Evolutionary conservation across 345 rosid genomes (phyloP), one percentile per base, ranked within the genome.

Genomic region (Pistacia integerrima): DNA sequence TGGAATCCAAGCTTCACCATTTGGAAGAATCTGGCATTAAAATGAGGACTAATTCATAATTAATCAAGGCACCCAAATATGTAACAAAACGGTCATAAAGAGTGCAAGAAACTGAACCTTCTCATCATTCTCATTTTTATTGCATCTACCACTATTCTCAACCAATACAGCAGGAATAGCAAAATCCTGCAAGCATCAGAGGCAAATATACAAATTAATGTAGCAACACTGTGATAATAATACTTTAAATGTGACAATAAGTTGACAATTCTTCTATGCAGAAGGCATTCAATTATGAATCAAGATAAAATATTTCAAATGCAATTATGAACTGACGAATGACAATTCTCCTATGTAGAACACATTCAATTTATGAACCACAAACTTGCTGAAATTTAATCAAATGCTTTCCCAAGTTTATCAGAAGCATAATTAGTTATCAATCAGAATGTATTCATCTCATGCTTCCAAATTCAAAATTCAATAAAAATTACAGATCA

Each of bases 91-190:
- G 69, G 5, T 61, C 46, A 56, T 4, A 70, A 67, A 30, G 62
- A 57, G 74, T 54, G 71, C 51, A 56, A 74, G 65, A 30, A 52
- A 69, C 25, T 58, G 72, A 74, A 90, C 97, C 95, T 92, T 92
- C 82, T 92, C 95, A 44, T 89, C 92, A 35, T 41, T 76, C 49
- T 87, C 97, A 55, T 92, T 92, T 87, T 90, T 92, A 76, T 78
- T 92, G 91, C 97, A 92, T 86, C 93, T 88, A 73, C 95, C 92
- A 56, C 95, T 92, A 80, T 92, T 92, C 86, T 92, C 97, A 44
- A 89, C 92, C 87, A 89, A 87, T 44, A 87, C 87, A 69, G 86
- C 93, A 30, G 83, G 84, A 72, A 90, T 77, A 58, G 81, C 74
- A 76, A 74, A 82, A 35, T 84, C 82, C 97, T 92, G 72, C 80